Evolutionary conservation across 139 green algal genomes (phyloP), one percentile per base, ranked within the genome.

Genomic region (Astrephomene gubernaculifera): DNA sequence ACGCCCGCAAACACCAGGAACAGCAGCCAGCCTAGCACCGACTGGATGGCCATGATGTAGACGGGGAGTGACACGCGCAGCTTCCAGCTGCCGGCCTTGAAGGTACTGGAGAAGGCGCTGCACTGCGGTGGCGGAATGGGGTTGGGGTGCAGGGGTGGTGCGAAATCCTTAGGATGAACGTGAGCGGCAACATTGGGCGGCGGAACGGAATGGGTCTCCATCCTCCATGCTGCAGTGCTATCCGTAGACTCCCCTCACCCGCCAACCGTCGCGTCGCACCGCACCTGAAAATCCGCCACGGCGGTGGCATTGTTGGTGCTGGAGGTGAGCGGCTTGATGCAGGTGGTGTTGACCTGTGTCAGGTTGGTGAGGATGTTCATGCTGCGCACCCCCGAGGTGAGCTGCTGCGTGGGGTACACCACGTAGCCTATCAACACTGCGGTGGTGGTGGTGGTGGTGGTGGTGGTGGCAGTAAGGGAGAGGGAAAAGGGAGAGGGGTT

Each of bases 1-100:
- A 99, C 95, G 60, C 96, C 96, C 54, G 92, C 96, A 90, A 99
- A 99, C 35, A 98, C 90, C 76, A 98, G 91, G 89, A 99, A 99
- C 53, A 99, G 90, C 36, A 98, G 53, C 95, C 97, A 99, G 35
- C 95, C 96, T 10, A 97, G 54, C 12, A 98, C 95, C 7, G 96
- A 95, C 38, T 92, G 88, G 25, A 99, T 86, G 25, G 95, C 95
- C 84, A 99, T 98, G 64, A 98, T 83, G 91, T 99, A 99, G 12
- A 98, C 91, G 1, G 94, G 87, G 73, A 99, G 93, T 12, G 93
- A 95, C 12, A 93, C 90, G 0, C 96, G 89, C 53, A 96, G 45
- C 75, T 92, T 94, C 93, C 94, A 98, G 8, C 57, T 93, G 33
- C 92, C 71, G 2, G 49, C 76, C 4, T 79, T 41, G 43, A 94